Conservation (phyloP, 2,329 filamentous ascomycete species). For the Talaromyces marneffei region DNA sequence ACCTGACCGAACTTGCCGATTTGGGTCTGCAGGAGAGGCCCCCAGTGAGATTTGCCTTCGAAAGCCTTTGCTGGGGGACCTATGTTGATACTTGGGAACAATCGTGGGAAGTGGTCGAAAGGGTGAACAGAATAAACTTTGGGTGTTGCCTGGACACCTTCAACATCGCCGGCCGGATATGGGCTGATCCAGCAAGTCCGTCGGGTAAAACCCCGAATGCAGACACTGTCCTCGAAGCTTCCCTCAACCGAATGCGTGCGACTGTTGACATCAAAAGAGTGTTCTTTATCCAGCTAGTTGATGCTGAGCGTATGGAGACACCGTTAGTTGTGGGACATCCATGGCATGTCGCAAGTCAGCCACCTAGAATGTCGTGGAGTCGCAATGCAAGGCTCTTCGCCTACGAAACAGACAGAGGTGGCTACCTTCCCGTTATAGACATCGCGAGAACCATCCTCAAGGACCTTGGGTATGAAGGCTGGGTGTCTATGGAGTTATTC, state of each 20-base stretch:
- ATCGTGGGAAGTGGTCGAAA: constrained; percentile 61
- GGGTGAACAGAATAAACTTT: constrained; percentile 64
- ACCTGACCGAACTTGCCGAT: constrained; percentile 61
- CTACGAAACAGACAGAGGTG: constrained; percentile 54
- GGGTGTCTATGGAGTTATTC: constrained; percentile 66
- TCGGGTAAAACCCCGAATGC: constrained; percentile 25
- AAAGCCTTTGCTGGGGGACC: constrained; percentile 66
- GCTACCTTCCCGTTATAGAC: constrained; percentile 60
- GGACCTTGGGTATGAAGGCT: constrained; percentile 60
- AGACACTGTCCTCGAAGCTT: constrained; percentile 49
- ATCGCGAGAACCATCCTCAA: constrained; percentile 55
- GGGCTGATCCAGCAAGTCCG: constrained; percentile 56
- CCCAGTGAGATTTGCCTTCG: constrained; percentile 64
- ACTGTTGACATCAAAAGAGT: constrained; percentile 58
- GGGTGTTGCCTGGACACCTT: constrained; percentile 71
- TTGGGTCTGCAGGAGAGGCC: constrained; percentile 53
- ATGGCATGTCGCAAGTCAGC: constrained; percentile 54
- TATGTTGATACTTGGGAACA: constrained; percentile 63
- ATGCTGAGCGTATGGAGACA: constrained; percentile 56
- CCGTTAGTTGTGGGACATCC: constrained; percentile 55
- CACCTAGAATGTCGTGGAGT: constrained; percentile 69
- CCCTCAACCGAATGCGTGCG: constrained; percentile 49
- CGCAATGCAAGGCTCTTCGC: constrained; percentile 66
- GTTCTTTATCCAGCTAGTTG: constrained; percentile 69
- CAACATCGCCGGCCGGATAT: constrained; percentile 66